Conservation (phyloP, 306 rosid species). For the Trifolium repens region DNA sequence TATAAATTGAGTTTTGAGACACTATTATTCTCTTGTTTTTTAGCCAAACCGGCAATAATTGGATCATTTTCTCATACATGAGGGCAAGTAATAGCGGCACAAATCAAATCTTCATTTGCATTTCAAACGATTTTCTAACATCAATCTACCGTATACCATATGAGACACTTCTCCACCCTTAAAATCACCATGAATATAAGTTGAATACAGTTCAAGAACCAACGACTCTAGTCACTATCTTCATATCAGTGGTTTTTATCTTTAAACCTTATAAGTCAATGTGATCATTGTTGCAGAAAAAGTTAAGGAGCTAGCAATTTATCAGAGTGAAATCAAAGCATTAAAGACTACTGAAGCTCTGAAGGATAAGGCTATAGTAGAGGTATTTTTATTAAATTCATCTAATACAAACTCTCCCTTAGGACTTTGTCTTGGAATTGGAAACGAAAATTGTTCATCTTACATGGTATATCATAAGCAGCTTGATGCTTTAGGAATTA, state of each 20-base stretch:
- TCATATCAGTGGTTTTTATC: conserved; percentile 1
- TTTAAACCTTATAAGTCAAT: background rate
- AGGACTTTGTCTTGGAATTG: conserved; percentile 6
- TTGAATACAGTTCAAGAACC: conserved; percentile 8
- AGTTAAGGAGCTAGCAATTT: conserved; percentile 54
- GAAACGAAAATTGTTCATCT: conserved; percentile 1
- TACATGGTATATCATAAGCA: background rate
- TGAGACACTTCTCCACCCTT: background rate
- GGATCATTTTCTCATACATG: background rate
- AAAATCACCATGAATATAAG: background rate
- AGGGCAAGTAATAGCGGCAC: background rate
- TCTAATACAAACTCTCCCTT: background rate
- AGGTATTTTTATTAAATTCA: conserved; percentile 54
- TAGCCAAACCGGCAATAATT: background rate
- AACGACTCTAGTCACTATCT: conserved; percentile 1
- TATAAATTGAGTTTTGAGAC: background rate
- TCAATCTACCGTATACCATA: background rate
- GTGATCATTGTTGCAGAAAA: conserved; percentile 60
- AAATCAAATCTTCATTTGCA: background rate
- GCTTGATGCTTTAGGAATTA: background rate
- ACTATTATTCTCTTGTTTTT: background rate
- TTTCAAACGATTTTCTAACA: background rate
- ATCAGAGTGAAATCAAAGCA: conserved; percentile 75
- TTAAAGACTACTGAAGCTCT: conserved; percentile 65
- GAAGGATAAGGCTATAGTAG: conserved; percentile 82